Evolutionary conservation across 2,329 filamentous ascomycete species (phyloP).

Genomic region (Monilinia aucupariae): DNA sequence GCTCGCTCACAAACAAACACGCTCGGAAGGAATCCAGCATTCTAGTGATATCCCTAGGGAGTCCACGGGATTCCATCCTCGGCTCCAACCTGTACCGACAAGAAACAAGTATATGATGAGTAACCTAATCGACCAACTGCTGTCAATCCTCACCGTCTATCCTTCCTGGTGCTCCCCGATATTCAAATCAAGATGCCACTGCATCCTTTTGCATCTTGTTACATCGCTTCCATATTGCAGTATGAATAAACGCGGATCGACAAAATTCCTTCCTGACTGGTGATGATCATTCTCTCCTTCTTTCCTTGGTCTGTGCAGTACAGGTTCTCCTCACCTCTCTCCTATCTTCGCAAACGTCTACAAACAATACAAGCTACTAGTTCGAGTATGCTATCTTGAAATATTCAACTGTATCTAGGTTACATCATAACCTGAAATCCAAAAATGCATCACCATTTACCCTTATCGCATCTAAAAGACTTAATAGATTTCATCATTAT

Average conservation of each 20-base stretch:
- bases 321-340: too few species aligned
- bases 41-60: too few species aligned
- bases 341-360: neutral
- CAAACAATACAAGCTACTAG: neutral
- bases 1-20: too few species aligned
- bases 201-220: too few species aligned
- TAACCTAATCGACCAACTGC: too few species aligned
- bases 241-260: too few species aligned
- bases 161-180: neutral
- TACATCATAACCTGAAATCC: neutral
- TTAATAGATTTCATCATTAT: neutral
- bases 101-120: too few species aligned
- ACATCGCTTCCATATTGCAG: neutral
- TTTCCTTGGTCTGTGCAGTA: neutral
- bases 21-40: too few species aligned
- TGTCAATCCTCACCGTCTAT: too few species aligned
- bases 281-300: neutral
- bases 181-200: neutral
- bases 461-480: slow-evolving; percentile 1
- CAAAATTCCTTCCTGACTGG: too few species aligned
- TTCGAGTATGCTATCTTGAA: neutral
- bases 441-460: neutral
- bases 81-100: too few species aligned
- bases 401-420: neutral
- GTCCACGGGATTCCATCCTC: too few species aligned